These are phyloP conservation scores for Noccaea bulbosa DNA, from an alignment of 345 rosid species.

Conservation along the genomic window DNA sequence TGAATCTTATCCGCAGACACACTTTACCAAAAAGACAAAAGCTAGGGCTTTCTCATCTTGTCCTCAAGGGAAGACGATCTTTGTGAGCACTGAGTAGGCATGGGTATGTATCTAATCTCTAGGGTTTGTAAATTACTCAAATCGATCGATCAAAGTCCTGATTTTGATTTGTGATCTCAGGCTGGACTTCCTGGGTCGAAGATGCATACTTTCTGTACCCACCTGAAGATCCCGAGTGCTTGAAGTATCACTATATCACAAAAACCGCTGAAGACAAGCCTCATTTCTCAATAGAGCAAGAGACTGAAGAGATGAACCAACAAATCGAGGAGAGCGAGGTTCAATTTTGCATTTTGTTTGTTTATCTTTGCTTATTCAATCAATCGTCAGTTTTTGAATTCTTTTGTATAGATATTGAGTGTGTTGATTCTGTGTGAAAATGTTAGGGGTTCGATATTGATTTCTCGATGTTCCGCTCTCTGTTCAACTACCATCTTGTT, in stretches of 20 bases:
- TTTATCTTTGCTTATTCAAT: neutral
- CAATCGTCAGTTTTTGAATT: neutral
- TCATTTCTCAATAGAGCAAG: neutral
- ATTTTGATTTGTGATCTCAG: neutral
- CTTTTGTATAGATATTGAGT: neutral
- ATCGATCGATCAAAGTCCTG: neutral
- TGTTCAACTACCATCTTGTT: constrained; percentile 23
- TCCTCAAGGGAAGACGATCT: neutral
- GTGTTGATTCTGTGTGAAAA: neutral
- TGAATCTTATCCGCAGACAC: no score
- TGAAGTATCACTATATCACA: constrained; percentile 7
- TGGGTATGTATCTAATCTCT: neutral
- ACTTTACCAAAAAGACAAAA: neutral
- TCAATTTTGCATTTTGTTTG: no score
- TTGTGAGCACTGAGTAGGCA: neutral
- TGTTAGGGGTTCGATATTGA: constrained; percentile 19
- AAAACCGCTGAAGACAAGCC: neutral
- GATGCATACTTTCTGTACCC: neutral
- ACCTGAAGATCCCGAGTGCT: constrained; percentile 9
- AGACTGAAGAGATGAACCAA: neutral
- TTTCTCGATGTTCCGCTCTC: neutral
- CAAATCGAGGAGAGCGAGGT: neutral
- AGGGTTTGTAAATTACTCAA: neutral
- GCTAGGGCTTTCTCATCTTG: neutral
- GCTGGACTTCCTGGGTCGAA: neutral